These are phyloP conservation scores for Beauveria pseudobassiana DNA, from an alignment of 2,329 filamentous ascomycete species.

Conservation along the genomic window DNA sequence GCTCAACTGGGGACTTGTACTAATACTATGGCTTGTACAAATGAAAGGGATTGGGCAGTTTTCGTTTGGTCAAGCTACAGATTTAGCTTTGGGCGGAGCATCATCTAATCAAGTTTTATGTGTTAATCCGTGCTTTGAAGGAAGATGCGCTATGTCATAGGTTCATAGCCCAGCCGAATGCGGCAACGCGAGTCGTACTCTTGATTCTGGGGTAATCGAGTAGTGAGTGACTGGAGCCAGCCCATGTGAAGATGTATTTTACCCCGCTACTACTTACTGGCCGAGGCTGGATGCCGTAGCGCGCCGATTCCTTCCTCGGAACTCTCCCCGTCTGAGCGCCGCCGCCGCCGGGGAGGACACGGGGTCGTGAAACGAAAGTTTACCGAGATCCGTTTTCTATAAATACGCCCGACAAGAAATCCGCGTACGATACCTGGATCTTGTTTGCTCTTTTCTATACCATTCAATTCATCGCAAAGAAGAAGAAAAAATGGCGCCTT, in stretches of 20 bases:
- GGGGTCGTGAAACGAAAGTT: background rate
- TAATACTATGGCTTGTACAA: background rate
- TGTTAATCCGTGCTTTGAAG: background rate
- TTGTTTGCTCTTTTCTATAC: background rate
- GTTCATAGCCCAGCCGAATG: background rate
- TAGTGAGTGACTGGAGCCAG: background rate
- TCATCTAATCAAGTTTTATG: background rate
- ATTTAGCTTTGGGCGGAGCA: no score
- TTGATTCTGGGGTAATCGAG: background rate
- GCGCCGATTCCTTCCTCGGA: background rate
- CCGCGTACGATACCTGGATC: no score
- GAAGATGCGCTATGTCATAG: background rate
- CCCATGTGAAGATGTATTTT: background rate
- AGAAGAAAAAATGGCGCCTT: background rate
- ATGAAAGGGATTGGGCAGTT: background rate
- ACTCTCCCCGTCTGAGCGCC: background rate
- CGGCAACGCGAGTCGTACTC: background rate
- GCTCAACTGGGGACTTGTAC: constrained; percentile 21
- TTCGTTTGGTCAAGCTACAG: no score
- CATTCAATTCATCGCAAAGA: no score
- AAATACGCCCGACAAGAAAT: background rate
- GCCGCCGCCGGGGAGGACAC: background rate
- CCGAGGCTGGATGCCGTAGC: background rate
- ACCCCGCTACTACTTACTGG: background rate
- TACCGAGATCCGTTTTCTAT: constrained; percentile 2